Evolutionary conservation across 2,329 filamentous ascomycete genomes (phyloP).

Genomic region (Leptodontidium sp.): DNA sequence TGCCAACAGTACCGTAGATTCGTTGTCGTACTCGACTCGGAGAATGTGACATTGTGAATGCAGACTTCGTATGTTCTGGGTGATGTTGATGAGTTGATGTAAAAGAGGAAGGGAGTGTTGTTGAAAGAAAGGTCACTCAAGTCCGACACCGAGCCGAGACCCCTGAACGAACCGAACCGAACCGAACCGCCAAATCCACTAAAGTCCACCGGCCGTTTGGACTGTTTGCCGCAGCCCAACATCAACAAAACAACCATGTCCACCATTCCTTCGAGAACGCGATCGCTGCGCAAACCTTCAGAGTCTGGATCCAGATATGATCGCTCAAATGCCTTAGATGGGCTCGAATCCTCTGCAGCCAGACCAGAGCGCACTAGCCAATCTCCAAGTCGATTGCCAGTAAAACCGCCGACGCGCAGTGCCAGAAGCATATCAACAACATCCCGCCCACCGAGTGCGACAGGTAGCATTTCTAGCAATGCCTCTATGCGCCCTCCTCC

Average conservation of each 20-base stretch:
- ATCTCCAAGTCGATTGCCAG: conserved; percentile 46
- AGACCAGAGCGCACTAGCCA: conserved; percentile 34
- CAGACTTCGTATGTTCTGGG: not conserved
- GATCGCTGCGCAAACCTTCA: conserved; percentile 39
- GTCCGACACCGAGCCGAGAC: not conserved
- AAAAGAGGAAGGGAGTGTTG: not conserved
- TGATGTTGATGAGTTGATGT: not conserved
- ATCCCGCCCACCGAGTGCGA: conserved; percentile 38
- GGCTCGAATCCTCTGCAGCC: conserved; percentile 21
- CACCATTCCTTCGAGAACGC: conserved; percentile 38
- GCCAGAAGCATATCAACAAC: conserved; percentile 38
- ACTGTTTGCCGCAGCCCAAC: conserved; percentile 1
- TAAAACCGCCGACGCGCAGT: conserved; percentile 35
- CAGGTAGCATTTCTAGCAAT: conserved; percentile 36
- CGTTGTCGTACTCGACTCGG: no score
- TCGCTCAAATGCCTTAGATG: conserved; percentile 9
- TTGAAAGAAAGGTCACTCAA: no score
- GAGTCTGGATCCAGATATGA: conserved; percentile 21
- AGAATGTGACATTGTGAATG: not conserved
- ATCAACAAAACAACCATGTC: conserved; percentile 33
- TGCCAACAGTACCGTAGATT: not conserved
- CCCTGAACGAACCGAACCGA: not conserved
- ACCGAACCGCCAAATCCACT: not conserved
- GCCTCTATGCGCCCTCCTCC: conserved; percentile 41
- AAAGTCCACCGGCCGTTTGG: not conserved